Evolutionary conservation across 2,329 filamentous ascomycete genomes (phyloP).

Genomic region (Alternaria metachromatica): DNA sequence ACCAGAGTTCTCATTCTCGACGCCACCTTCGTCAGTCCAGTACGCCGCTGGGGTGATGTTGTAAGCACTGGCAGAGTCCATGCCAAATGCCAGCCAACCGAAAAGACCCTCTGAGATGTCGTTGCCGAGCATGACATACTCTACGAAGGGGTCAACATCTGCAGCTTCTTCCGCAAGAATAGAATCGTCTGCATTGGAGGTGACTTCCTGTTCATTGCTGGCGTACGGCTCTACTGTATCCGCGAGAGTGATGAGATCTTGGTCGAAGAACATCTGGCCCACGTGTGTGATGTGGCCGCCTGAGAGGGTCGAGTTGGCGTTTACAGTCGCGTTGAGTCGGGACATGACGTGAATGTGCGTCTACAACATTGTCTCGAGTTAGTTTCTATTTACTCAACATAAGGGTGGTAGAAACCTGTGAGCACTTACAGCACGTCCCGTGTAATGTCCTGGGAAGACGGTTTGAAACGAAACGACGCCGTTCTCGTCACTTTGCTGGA

Average conservation of each 20-base stretch:
- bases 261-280: conserved; percentile 54
- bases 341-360: conserved; percentile 54
- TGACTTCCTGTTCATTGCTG: conserved; percentile 53
- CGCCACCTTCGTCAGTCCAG: conserved; percentile 37
- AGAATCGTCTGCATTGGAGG: conserved; percentile 59
- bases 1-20: conserved; percentile 19
- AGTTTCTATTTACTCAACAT: background rate
- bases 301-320: conserved; percentile 48
- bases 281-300: conserved; percentile 52
- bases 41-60: conserved; percentile 39
- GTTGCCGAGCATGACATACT: conserved; percentile 65
- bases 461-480: conserved; percentile 59
- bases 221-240: conserved; percentile 55
- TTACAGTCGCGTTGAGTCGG: conserved; percentile 45
- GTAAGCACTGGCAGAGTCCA: conserved; percentile 31
- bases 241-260: conserved; percentile 52
- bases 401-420: background rate
- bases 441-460: conserved; percentile 54
- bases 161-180: conserved; percentile 58
- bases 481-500: conserved; percentile 55
- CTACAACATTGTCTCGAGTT: background rate
- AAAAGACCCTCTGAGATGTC: conserved; percentile 44
- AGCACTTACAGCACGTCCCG: conserved; percentile 33
- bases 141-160: conserved; percentile 62
- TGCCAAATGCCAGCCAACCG: conserved; percentile 45